phyloP scores from a whole-genome alignment of 1,284 basidiomycete genomes.

The Papiliotrema flavescens region DNA sequence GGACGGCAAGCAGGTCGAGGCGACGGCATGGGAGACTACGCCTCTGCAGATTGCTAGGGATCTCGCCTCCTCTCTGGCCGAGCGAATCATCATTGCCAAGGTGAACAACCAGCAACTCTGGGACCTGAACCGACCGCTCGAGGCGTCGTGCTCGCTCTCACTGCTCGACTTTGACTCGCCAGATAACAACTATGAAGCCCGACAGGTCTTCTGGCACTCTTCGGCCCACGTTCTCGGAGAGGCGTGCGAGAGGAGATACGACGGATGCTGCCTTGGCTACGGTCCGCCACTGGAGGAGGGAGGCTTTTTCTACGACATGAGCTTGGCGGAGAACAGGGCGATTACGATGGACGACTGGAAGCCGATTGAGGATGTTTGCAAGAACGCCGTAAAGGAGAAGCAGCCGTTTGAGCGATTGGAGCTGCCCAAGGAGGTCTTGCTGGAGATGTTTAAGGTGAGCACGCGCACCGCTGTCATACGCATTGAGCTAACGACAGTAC shows the following conservation, averaged over 20 bases:
- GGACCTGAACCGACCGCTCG: conserved; percentile 93
- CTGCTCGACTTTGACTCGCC: conserved; percentile 92
- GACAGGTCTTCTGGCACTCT: conserved; percentile 99
- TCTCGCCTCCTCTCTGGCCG: conserved; percentile 82
- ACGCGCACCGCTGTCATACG: neutral
- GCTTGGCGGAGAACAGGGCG: conserved; percentile 54
- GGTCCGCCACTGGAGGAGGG: conserved; percentile 92
- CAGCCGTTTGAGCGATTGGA: conserved; percentile 95
- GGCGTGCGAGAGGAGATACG: conserved; percentile 84
- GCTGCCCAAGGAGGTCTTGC: conserved; percentile 85
- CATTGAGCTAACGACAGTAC: conserved; percentile 60
- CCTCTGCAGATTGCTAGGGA: conserved; percentile 88
- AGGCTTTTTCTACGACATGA: conserved; percentile 99
- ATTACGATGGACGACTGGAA: conserved; percentile 81
- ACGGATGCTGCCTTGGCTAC: conserved; percentile 95
- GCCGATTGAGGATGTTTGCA: conserved; percentile 81
- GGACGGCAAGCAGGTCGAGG: conserved; percentile 80
- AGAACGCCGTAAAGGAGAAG: conserved; percentile 89
- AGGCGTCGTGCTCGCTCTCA: conserved; percentile 74
- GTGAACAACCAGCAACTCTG: conserved; percentile 76
- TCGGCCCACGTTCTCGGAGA: conserved; percentile 99
- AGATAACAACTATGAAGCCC: conserved; percentile 70
- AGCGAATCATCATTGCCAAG: conserved; percentile 91
- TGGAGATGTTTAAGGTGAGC: conserved; percentile 94
- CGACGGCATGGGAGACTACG: conserved; percentile 91